Base-by-base conservation (phyloP, 345 rosid genomes). In the Salix udensis region DNA sequence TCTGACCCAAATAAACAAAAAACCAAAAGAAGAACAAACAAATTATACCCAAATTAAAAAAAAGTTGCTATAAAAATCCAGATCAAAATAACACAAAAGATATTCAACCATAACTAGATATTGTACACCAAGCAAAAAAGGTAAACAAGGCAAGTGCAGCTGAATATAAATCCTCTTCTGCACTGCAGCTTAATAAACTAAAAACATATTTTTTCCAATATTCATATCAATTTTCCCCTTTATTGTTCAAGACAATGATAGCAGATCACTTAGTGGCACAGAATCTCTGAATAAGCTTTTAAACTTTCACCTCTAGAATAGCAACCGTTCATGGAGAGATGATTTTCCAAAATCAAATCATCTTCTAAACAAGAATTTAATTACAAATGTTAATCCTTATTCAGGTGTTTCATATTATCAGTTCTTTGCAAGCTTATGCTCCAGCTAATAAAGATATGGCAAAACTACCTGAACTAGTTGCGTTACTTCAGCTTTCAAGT, bases 391-490 rank as follows among this genome's bases (percentile, higher is more conserved):
- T 30, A 31, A 48, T 46, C 39, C 23, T 48, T 48, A 48, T 21
- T 46, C 73, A 70, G 55, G 18, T 7, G 10, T 16, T 18, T 71
- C 13, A 53, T 5, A 55, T 16, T 36, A 23, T 73, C 15, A 67
- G 23, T 65, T 74, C 21, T 61, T 28, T 24, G n/a, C 48, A 15
- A 36, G 24, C 71, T 18, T 65, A 70, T 12, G 39, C 68, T 69
- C 72, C n/a, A 18, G 28, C 15, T 42, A 58, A 21, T 66, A 44
- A 61, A 42, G 53, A 65, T 24, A 65, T 76, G 79, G 36, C 18
- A 78, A 65, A 74, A 72, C 77, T 82, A 92, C 99, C 97, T 96
- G 98, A 76, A 96, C 92, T 75, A 96, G 85, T 84, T 91, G 91
- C 74, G 94, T 88, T 77, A 96, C 88, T 89, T 96, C 98, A 75